Base-by-base conservation (phyloP, 768 basidiomycete species). In the Lanmaoa rubissima region DNA sequence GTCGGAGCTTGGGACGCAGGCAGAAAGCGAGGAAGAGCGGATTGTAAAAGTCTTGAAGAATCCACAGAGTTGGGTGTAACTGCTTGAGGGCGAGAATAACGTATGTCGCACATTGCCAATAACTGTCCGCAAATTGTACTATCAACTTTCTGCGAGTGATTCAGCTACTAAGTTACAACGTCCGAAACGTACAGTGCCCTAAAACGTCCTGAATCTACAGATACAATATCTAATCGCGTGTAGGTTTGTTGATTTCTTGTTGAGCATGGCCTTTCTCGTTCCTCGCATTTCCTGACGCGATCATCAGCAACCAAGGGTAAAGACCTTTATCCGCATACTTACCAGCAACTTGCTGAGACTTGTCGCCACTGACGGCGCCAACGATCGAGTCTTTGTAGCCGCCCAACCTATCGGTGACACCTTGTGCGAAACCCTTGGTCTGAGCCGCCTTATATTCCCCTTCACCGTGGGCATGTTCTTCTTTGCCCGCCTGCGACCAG, bases 1-100 rank as follows among this genome's bases (percentile, higher is more conserved):
- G 83, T 78, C 82, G 5, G 87, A 90, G 8, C 70, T 94, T 60
- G 92, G 88, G 2, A 75, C 72, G 19, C 77, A 84, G 31, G 77
- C 73, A 55, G 84, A 80, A 0, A 85, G 84, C 11, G 82, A 83
- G 55, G 93, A 94, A 67, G 86, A 80, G 17, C 78, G 79, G 50
- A 63, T 93, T 35, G 61, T 90, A 35, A 74, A 78, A 32, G 81
- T 87, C 1, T 70, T 95, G 56, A 83, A 75, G 68, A 78, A 74
- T 36, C 86, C 92, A 2, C 76, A 67, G 55, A 81, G 85, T 14
- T 93, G 90, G 92, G 83, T n/a, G 7, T 67, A 47, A 40, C 10
- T 7, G 13, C 28, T 31, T 17, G 26, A 12, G 7, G 7, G 11
- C n/a, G 7, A 7, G n/a, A 31, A 32, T 8, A 19, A 31, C 6